phyloP scores from a whole-genome alignment of 208 protist genomes.

The Wallacemonas sp. region DNA sequence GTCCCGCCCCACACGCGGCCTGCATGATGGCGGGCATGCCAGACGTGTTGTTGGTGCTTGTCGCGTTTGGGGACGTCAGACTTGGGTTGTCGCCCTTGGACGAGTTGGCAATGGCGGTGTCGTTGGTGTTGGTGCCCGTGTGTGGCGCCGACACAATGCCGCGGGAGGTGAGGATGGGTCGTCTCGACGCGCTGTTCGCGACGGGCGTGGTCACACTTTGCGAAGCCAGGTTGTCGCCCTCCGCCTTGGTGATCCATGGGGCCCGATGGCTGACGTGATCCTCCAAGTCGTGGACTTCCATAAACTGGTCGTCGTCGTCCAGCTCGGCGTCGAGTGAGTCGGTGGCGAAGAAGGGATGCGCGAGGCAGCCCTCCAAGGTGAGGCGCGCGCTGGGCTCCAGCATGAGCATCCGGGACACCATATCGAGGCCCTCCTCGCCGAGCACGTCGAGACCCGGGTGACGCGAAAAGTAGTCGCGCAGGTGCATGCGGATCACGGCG shows the following conservation, averaged over 20 bases:
- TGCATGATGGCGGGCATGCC: too few species aligned
- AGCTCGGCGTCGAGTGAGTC: background rate
- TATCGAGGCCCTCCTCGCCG: conserved; percentile 61
- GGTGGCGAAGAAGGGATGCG: conserved; percentile 66
- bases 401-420: conserved; percentile 53
- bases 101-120: too few species aligned
- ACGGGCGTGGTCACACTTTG: background rate
- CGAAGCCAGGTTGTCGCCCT: conserved; percentile 8
- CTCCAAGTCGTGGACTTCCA: conserved; percentile 13
- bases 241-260: background rate
- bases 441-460: conserved; percentile 44
- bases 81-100: too few species aligned
- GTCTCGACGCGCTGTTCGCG: background rate
- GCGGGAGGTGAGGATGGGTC: conserved; percentile 2
- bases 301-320: conserved; percentile 3
- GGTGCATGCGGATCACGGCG: conserved; percentile 24
- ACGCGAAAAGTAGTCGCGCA: conserved; percentile 38
- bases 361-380: conserved; percentile 55
- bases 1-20: too few species aligned
- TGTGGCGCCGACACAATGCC: too few species aligned
- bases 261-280: conserved; percentile 8
- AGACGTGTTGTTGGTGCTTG: too few species aligned
- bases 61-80: too few species aligned
- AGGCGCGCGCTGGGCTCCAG: conserved; percentile 63
- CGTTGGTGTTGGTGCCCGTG: too few species aligned